Percentiles rank a stretch among this genome's conserved stretches.
Evolutionary conservation across 768 basidiomycete genomes (phyloP).

Genomic region (Phaffia australis): DNA sequence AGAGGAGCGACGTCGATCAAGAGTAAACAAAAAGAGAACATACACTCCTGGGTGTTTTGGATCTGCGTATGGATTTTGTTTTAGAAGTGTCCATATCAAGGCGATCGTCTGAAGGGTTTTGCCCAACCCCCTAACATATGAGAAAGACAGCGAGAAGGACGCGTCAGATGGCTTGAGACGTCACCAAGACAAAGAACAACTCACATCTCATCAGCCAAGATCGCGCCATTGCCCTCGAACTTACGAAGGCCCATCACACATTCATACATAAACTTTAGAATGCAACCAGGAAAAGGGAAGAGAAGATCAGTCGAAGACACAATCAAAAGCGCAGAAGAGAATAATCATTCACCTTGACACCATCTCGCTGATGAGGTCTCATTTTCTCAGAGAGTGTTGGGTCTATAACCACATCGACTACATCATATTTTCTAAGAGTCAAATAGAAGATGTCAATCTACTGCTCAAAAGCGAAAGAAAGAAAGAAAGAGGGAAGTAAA

Average conservation of each 20-base stretch:
- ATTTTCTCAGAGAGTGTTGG: conserved; percentile 66
- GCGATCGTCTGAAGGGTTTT: conserved; percentile 83
- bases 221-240: conserved; percentile 81
- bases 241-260: conserved; percentile 87
- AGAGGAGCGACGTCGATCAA: not conserved
- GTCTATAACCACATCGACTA: conserved; percentile 73
- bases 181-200: conserved; percentile 16
- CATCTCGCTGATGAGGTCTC: conserved; percentile 83
- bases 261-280: conserved; percentile 74
- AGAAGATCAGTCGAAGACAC: not conserved
- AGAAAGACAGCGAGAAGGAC: not conserved
- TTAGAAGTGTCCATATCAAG: conserved; percentile 84
- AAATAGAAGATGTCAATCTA: not conserved
- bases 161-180: conserved; percentile 10
- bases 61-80: conserved; percentile 64
- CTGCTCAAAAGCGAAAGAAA: not conserved
- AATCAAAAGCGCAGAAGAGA: not conserved
- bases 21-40: not conserved
- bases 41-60: conserved; percentile 27
- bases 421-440: conserved; percentile 46
- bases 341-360: conserved; percentile 38
- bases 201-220: conserved; percentile 93
- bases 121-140: conserved; percentile 70
- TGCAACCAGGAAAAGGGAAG: not conserved
- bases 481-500: conserved; percentile 38